Percentiles rank a stretch among this genome's conserved stretches.
phyloP scores from a whole-genome alignment of 345 rosid genomes.

The Camelina neglecta region DNA sequence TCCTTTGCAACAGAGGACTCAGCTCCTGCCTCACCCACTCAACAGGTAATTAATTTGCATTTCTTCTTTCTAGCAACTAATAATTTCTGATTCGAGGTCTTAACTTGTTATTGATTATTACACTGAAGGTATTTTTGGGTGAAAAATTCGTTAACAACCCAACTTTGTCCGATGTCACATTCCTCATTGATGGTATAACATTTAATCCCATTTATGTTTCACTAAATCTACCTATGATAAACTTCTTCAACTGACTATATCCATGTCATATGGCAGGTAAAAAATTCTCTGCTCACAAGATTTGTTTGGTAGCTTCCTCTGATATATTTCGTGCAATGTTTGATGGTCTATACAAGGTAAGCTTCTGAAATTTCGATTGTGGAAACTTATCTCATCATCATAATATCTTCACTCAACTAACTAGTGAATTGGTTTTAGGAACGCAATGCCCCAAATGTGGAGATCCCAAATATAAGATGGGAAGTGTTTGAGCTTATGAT shows the following conservation, averaged over 20 bases:
- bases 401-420: slow-evolving; percentile 19
- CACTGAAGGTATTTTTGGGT: slow-evolving; percentile 64
- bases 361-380: slow-evolving; percentile 1
- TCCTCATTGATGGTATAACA: slow-evolving; percentile 64
- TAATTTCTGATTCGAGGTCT: not conserved
- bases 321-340: slow-evolving; percentile 87
- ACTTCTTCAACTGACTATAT: slow-evolving; percentile 1
- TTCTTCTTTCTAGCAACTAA: not conserved
- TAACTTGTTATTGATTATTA: slow-evolving; percentile 7
- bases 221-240: not conserved
- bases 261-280: slow-evolving; percentile 51
- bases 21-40: slow-evolving; percentile 71
- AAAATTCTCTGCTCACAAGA: slow-evolving; percentile 72
- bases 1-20: slow-evolving; percentile 56
- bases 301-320: slow-evolving; percentile 78
- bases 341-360: slow-evolving; percentile 77
- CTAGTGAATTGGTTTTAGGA: slow-evolving; percentile 54
- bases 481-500: slow-evolving; percentile 80
- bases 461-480: slow-evolving; percentile 80
- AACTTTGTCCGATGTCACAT: slow-evolving; percentile 73
- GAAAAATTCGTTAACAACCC: slow-evolving; percentile 71
- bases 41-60: slow-evolving; percentile 47
- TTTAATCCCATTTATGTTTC: not conserved
- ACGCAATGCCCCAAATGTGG: slow-evolving; percentile 67
- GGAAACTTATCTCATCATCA: slow-evolving; percentile 7